A percentile compares a stretch with the other conserved stretches of the same genome.
Conservation (phyloP, 306 rosid species). For the Adenanthera pavonina region DNA sequence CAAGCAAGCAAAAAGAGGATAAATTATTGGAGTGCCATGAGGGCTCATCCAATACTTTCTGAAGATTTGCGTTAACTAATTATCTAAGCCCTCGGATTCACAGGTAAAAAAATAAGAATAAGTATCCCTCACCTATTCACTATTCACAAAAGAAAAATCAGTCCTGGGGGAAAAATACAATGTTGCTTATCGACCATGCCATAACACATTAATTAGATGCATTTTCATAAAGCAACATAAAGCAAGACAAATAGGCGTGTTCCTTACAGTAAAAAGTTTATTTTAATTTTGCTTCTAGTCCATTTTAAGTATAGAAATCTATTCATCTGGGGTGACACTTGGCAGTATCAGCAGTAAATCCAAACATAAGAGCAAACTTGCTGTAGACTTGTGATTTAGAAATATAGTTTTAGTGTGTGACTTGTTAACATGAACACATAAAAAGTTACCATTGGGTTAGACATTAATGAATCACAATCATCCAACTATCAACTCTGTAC, state of each 20-base stretch:
- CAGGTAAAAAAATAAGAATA: background rate
- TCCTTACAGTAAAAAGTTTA: background rate
- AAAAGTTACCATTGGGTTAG: background rate
- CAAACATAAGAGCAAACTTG: background rate
- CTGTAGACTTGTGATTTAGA: background rate
- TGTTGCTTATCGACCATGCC: background rate
- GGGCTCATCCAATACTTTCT: background rate
- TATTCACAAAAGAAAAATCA: background rate
- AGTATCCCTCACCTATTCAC: background rate
- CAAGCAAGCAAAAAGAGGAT: background rate
- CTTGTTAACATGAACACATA: background rate
- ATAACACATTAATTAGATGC: background rate
- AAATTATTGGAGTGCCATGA: background rate
- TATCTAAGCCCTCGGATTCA: background rate
- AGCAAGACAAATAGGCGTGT: background rate
- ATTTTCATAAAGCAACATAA: background rate
- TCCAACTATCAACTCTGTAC: background rate
- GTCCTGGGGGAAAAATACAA: background rate
- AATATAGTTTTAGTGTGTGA: background rate
- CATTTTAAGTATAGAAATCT: slow-evolving; percentile 1
- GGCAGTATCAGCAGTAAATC: background rate
- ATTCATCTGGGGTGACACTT: background rate
- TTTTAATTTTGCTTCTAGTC: background rate
- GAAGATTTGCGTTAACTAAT: background rate
- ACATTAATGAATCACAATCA: background rate